Percentiles rank a stretch among this genome's conserved stretches.
phyloP scores from a whole-genome alignment of 331 rosid species.

The Acacia pycnantha region DNA sequence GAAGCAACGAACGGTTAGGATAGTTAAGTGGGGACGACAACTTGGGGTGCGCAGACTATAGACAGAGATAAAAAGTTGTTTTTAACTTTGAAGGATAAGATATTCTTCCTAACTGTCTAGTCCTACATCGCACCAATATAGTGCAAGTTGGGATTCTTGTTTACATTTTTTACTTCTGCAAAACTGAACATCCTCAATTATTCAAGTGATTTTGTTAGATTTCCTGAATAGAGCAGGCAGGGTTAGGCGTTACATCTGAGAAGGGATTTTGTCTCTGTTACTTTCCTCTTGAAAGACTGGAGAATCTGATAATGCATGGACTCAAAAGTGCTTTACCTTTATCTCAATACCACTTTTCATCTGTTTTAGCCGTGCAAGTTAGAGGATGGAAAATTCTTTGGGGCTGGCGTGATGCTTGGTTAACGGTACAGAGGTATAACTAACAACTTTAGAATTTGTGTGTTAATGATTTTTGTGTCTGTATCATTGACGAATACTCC shows the following conservation, averaged over 20 bases:
- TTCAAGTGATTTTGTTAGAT: not conserved
- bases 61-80: conserved; percentile 17
- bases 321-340: not conserved
- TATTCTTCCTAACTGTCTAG: conserved; percentile 43
- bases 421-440: not conserved
- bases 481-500: not conserved
- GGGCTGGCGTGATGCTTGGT: not conserved
- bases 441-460: not conserved
- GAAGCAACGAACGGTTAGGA: conserved; percentile 41
- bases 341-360: not conserved
- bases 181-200: not conserved
- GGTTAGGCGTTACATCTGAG: not conserved
- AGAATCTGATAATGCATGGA: not conserved
- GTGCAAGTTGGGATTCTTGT: conserved; percentile 29
- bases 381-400: not conserved
- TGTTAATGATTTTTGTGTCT: not conserved
- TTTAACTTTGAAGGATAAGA: conserved; percentile 43
- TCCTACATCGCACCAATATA: conserved; percentile 25
- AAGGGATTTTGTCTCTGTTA: not conserved
- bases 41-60: conserved; percentile 31
- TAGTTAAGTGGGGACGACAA: conserved; percentile 26
- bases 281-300: not conserved
- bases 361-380: not conserved
- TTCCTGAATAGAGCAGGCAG: not conserved
- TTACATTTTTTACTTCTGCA: not conserved